Evolutionary conservation across 257 asterid species (phyloP), one percentile per base, ranked within the genome.

Genomic region (Catharanthus roseus): DNA sequence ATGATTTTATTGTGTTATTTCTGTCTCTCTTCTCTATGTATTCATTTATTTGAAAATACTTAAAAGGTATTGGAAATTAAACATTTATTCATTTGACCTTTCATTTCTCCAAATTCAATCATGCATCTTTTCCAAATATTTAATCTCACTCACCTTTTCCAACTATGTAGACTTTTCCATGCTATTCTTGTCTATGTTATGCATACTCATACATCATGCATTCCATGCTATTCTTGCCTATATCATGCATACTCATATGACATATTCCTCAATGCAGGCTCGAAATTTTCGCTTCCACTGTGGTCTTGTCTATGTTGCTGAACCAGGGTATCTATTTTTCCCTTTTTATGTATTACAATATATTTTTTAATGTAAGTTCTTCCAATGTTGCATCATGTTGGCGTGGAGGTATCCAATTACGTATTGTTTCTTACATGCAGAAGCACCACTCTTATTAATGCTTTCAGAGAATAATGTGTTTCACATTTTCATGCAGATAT

Each of bases 241-340:
- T 23, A 4, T 31, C 42, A 49, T 69, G 47, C n/a, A 68, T 69
- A 68, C 16, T 53, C 36, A 51, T 10, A 29, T 61, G 8, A 23
- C 7, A 34, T 63, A 47, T 67, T 79, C 63, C 69, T 81, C 34
- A 60, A 66, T 78, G 86, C 97, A 95, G 98, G 97, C 99, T 65
- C 87, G 99, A 82, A 95, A 95, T 82, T 95, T 95, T 74, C 93
- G 97, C 36, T 95, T 95, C 74, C 87, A 84, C 31, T 95, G 99
- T 77, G 99, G 97, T 79, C 95, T 91, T 80, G 99, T 95, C 50
- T 95, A 95, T 73, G 95, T 95, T 72, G 96, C 99, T 24, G 99
- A 95, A 79, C 92, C 86, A 81, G 99, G 99, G 99, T 95, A 83
- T 76, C 80, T 51, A 36, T 53, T 19, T 74, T 24, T 26, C 75